Percentiles rank a stretch among this genome's conserved stretches.
Conservation (phyloP, 2,329 filamentous ascomycete species). For the Fusarium haematococcum region DNA sequence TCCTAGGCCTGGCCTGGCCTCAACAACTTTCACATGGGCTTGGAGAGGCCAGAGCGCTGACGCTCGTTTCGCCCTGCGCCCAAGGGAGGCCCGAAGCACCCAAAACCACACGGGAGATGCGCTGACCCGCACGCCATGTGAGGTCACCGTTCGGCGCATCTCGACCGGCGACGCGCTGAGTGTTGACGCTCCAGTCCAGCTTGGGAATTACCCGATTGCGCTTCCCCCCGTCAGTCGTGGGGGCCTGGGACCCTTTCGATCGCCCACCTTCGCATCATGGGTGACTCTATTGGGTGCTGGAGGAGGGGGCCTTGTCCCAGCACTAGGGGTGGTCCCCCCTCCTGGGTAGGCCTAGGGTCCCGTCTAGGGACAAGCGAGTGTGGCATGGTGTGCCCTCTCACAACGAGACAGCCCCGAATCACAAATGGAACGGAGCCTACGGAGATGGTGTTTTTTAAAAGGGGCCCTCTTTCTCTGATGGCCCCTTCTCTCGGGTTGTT, state of each 20-base stretch:
- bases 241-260: constrained; percentile 44
- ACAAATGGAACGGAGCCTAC: constrained; percentile 31
- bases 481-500: constrained; percentile 16
- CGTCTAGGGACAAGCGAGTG: constrained; percentile 6
- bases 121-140: constrained; percentile 38
- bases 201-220: constrained; percentile 42
- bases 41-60: constrained; percentile 8
- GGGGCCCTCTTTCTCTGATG: constrained; percentile 19
- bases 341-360: constrained; percentile 7
- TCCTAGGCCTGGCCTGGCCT: background rate
- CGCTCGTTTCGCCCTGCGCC: background rate
- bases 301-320: background rate
- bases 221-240: constrained; percentile 33
- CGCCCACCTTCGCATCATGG: constrained; percentile 43
- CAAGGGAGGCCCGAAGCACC: background rate
- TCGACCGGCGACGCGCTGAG: constrained; percentile 25
- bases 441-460: constrained; percentile 29
- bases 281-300: constrained; percentile 40
- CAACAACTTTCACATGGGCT: constrained; percentile 31
- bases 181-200: background rate
- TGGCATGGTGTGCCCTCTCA: constrained; percentile 29
- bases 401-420: background rate
- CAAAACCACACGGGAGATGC: constrained; percentile 23
- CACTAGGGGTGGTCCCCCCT: constrained; percentile 5
- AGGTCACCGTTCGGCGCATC: constrained; percentile 33